These are phyloP conservation scores for Trametes cinnabarina DNA, from an alignment of 768 basidiomycete genomes.

Conservation along the genomic window DNA sequence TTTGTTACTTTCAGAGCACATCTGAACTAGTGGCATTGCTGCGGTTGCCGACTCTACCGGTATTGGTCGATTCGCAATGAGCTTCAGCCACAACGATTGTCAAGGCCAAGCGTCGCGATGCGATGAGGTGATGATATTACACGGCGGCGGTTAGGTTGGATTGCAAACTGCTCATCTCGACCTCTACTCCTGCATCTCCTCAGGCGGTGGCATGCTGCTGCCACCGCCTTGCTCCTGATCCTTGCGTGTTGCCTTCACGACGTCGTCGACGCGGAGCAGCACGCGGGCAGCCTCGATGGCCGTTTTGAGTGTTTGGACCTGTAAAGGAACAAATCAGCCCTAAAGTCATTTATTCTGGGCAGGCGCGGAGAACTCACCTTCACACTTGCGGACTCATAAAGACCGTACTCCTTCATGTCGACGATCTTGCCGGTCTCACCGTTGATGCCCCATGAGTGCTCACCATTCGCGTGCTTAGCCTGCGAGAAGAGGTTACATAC, in stretches of 20 bases:
- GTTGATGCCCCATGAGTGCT: slow-evolving; percentile 90
- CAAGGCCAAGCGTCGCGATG: background rate
- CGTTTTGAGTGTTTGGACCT: slow-evolving; percentile 96
- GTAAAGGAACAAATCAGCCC: background rate
- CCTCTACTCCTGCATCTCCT: slow-evolving; percentile 44
- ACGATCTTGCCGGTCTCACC: slow-evolving; percentile 95
- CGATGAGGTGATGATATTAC: slow-evolving; percentile 12
- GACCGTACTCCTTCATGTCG: slow-evolving; percentile 92
- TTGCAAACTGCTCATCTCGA: slow-evolving; percentile 6
- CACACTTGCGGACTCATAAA: slow-evolving; percentile 95
- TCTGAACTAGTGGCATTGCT: background rate
- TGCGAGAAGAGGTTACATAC: slow-evolving; percentile 29
- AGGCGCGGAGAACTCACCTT: slow-evolving; percentile 40
- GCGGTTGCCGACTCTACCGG: background rate
- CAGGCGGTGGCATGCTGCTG: slow-evolving; percentile 46
- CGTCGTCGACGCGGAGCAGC: slow-evolving; percentile 90
- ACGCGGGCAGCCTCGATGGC: slow-evolving; percentile 95
- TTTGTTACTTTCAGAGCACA: background rate
- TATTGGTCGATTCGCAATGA: background rate
- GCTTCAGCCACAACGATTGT: background rate
- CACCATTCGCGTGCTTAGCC: slow-evolving; percentile 95
- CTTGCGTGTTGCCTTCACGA: slow-evolving; percentile 84
- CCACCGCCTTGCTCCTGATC: slow-evolving; percentile 59
- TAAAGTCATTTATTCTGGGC: background rate
- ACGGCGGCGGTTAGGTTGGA: slow-evolving; percentile 10